Evolutionary conservation across 129 eudicot species (phyloP).

Genomic region (Tagetes patula): DNA sequence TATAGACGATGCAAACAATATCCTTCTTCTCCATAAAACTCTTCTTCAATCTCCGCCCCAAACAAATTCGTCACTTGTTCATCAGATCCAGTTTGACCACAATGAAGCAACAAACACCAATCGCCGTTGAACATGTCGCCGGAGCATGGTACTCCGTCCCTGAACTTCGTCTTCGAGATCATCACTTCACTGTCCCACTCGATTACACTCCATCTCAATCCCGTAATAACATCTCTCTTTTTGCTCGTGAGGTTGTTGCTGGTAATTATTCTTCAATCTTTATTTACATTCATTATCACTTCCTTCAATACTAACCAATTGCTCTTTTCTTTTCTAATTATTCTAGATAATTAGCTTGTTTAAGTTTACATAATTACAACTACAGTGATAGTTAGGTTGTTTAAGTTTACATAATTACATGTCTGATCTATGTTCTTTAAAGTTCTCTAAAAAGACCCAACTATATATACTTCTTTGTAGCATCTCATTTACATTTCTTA

Average conservation of each 20-base stretch:
- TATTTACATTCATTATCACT: no score
- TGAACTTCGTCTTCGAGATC: slow-evolving; percentile 87
- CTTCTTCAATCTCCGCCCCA: slow-evolving; percentile 19
- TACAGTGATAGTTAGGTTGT: background rate
- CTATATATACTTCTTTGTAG: background rate
- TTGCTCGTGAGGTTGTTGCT: slow-evolving; percentile 85
- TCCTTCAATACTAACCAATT: no score
- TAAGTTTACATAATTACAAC: slow-evolving; percentile 11
- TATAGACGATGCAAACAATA: slow-evolving; percentile 21
- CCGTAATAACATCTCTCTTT: slow-evolving; percentile 50
- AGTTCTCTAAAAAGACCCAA: background rate
- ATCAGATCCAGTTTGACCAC: background rate
- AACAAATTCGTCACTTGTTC: background rate
- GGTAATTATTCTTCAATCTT: slow-evolving; percentile 33
- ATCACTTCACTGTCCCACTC: slow-evolving; percentile 76
- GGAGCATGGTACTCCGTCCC: slow-evolving; percentile 91
- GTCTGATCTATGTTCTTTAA: background rate
- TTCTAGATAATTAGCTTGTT: no score
- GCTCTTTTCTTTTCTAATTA: no score
- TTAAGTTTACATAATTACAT: background rate
- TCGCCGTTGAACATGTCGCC: slow-evolving; percentile 31
- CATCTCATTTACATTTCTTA: background rate
- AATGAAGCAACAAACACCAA: background rate
- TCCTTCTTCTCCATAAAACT: slow-evolving; percentile 2
- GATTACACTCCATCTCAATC: slow-evolving; percentile 55